Base-by-base conservation (phyloP, 2,329 filamentous ascomycete species). In the Shiraia sp. region DNA sequence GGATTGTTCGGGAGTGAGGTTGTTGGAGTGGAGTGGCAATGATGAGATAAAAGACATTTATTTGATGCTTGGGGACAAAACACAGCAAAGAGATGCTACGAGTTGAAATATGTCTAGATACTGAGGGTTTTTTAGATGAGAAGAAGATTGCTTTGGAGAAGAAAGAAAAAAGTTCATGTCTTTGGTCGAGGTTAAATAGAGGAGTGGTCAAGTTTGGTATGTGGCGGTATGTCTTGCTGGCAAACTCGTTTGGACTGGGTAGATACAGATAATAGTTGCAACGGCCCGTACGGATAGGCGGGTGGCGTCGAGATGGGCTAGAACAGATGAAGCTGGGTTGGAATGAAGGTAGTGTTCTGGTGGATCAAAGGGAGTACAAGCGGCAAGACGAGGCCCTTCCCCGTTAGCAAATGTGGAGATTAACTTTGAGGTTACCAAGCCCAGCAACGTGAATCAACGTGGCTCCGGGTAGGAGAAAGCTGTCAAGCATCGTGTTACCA, bases 281-380 rank as follows among this genome's bases (percentile, higher is more conserved):
- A 60, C 65, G 63, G 63, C 47, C 63, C 63, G 64, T 42, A 45
- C 63, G 65, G 63, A 55, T 57, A 55, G 59, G 59, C 63, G 65
- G 63, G 50, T 58, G 51, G 47, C 44, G 50, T 57, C 44, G 49
- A 48, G 57, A 46, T 55, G 40, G 50, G 34, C 47, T 47, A 53
- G 48, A 45, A 57, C 48, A 55, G 40, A 51, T 53, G 45, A 51
- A 46, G 33, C 43, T 47, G 32, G 42, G 39, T 50, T 58, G 58
- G 57, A 64, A 61, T 61, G 57, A 49, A 36, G 19, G 8, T 22
- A 8, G 44, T 51, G 36, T 41, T 56, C 49, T 38, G 51, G 53
- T 45, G 48, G 49, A 38, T 39, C 38, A 35, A 36, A 46, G 45
- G 49, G 51, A 36, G 50, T 36, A 64, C 53, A 43, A 50, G 35